phyloP scores from a whole-genome alignment of 1,139 yeast genomes.

The Pichia sp. region DNA sequence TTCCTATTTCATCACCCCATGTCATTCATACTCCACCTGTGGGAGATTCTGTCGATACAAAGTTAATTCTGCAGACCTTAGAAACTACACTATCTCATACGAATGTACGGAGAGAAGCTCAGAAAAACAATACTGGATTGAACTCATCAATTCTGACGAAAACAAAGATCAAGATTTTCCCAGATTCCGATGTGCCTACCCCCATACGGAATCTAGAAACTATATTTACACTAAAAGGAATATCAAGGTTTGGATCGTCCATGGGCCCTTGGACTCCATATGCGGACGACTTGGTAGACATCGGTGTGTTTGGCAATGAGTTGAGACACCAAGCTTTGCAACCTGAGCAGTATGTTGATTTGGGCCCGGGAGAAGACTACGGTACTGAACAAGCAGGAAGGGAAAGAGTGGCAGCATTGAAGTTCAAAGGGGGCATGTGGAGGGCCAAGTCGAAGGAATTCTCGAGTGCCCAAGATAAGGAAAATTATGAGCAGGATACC shows the following conservation, averaged over 20 bases:
- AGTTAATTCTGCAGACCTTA: conserved; percentile 56
- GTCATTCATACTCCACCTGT: conserved; percentile 54
- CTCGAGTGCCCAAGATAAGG: conserved; percentile 31
- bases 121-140: conserved; percentile 14
- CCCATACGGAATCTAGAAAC: conserved; percentile 54
- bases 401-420: conserved; percentile 43
- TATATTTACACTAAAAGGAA: conserved; percentile 55
- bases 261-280: conserved; percentile 69
- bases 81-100: conserved; percentile 44
- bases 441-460: conserved; percentile 34
- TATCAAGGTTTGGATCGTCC: conserved; percentile 54
- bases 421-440: conserved; percentile 51
- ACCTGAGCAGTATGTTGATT: conserved; percentile 22
- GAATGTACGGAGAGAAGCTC: conserved; percentile 32
- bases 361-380: conserved; percentile 9
- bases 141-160: not conserved
- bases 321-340: conserved; percentile 27
- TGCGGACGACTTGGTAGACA: conserved; percentile 62
- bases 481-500: conserved; percentile 16
- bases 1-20: conserved; percentile 65
- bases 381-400: conserved; percentile 17
- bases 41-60: conserved; percentile 44
- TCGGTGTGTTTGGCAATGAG: conserved; percentile 49
- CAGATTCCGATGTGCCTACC: conserved; percentile 13
- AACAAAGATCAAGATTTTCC: conserved; percentile 7